Conservation (phyloP, 495 filamentous ascomycete genomes). For the Darksidea phi region DNA sequence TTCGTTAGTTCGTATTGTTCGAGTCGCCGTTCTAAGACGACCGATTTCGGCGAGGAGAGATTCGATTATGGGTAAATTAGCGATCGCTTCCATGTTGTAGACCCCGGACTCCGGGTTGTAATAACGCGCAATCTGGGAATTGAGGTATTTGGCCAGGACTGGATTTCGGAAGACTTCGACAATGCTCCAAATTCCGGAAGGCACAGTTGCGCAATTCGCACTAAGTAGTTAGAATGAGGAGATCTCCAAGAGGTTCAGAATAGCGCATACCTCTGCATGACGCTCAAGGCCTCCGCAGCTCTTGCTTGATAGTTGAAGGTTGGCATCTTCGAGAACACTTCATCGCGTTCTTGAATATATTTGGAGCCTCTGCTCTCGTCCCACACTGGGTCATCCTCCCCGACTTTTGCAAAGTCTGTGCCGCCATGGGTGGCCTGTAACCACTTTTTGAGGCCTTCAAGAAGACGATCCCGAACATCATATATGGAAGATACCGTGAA, state of each 20-base stretch:
- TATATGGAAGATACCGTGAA: constrained; percentile 13
- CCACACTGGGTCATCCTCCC: neutral
- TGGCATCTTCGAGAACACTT: neutral
- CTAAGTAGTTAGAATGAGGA: neutral
- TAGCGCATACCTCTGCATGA: constrained; percentile 14
- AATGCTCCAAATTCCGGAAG: constrained; percentile 11
- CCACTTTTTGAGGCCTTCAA: neutral
- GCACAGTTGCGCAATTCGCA: constrained; percentile 10
- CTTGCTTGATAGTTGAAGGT: constrained; percentile 1
- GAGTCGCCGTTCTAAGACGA: constrained; percentile 1
- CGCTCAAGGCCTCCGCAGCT: constrained; percentile 5
- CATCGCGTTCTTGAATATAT: constrained; percentile 5
- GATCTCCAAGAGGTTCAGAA: neutral
- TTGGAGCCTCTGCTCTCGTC: neutral
- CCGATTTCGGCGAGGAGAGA: constrained; percentile 22
- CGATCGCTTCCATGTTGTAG: constrained; percentile 5
- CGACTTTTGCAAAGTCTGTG: constrained; percentile 1
- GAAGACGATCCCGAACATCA: constrained; percentile 1
- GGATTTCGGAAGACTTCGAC: constrained; percentile 12
- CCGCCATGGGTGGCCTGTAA: constrained; percentile 1
- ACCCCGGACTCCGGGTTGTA: neutral
- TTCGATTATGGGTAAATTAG: constrained; percentile 6
- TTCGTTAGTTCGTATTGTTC: neutral
- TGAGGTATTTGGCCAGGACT: neutral
- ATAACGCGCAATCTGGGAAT: neutral